Percentiles rank a stretch among this genome's conserved stretches.
These are phyloP conservation scores for Backusella tarrabulga DNA, from an alignment of 192 early-diverging fungal genomes.

Conservation along the genomic window DNA sequence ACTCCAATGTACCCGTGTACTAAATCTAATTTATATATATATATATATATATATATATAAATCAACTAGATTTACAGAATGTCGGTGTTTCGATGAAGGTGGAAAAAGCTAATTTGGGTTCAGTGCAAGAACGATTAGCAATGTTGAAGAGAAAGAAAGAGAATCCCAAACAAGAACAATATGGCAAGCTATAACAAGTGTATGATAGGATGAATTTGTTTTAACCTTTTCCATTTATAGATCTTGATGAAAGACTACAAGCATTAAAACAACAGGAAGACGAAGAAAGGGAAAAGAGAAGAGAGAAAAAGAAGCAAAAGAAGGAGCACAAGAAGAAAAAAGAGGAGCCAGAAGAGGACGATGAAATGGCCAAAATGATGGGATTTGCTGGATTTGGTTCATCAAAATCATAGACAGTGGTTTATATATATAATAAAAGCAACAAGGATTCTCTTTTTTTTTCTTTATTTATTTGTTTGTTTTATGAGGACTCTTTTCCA, in stretches of 20 bases:
- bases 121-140: slow-evolving; percentile 73
- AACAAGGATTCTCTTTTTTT: background rate
- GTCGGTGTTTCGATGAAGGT: slow-evolving; percentile 84
- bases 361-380: slow-evolving; percentile 77
- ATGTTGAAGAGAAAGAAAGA: slow-evolving; percentile 69
- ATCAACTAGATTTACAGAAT: slow-evolving; percentile 68
- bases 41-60: too few relatives aligned
- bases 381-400: slow-evolving; percentile 61
- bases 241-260: slow-evolving; percentile 70
- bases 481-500: slow-evolving; percentile 40
- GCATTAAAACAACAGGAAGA: slow-evolving; percentile 66
- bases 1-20: too few relatives aligned
- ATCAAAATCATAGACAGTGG: slow-evolving; percentile 37
- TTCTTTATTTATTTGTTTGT: background rate
- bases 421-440: too few relatives aligned
- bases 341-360: slow-evolving; percentile 42
- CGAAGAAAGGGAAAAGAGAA: slow-evolving; percentile 58
- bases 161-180: slow-evolving; percentile 50
- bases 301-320: slow-evolving; percentile 55
- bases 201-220: background rate
- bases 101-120: slow-evolving; percentile 68
- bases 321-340: slow-evolving; percentile 47
- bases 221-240: slow-evolving; percentile 25
- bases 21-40: too few relatives aligned
- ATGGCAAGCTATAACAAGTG: slow-evolving; percentile 35